Conservation (phyloP, 1,284 basidiomycete species). For the Naganishia sp. region DNA sequence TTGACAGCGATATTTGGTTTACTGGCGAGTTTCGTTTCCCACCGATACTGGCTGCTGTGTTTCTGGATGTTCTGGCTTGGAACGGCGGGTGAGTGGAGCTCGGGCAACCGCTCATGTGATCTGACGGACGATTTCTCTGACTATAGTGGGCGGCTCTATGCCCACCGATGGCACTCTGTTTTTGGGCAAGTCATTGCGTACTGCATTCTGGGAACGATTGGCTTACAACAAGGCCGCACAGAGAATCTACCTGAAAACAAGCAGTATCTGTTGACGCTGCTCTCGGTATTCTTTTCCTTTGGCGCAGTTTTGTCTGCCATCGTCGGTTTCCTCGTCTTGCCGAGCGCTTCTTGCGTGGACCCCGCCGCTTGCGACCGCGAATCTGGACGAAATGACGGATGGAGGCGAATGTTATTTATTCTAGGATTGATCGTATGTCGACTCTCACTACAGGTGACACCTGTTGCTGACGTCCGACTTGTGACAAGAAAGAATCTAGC, state of each 20-base stretch:
- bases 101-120: conserved; percentile 60
- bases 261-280: conserved; percentile 86
- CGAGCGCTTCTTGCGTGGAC: conserved; percentile 68
- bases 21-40: conserved; percentile 68
- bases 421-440: conserved; percentile 69
- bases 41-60: conserved; percentile 73
- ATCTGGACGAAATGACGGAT: conserved; percentile 70
- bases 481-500: conserved; percentile 65
- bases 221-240: not conserved
- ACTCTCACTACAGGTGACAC: not conserved
- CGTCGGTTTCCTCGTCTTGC: conserved; percentile 74
- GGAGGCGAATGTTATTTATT: conserved; percentile 75
- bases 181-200: conserved; percentile 42
- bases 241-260: conserved; percentile 91
- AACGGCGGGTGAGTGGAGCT: conserved; percentile 65
- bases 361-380: conserved; percentile 58
- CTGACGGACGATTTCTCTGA: not conserved
- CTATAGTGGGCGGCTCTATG: conserved; percentile 38
- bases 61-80: conserved; percentile 81
- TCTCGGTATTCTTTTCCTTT: conserved; percentile 94
- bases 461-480: not conserved
- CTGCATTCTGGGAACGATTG: not conserved
- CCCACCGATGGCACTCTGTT: conserved; percentile 22
- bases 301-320: conserved; percentile 82
- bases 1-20: conserved; percentile 88